Evolutionary conservation across 768 basidiomycete species (phyloP).

Genomic region (Tulasnella sp.): DNA sequence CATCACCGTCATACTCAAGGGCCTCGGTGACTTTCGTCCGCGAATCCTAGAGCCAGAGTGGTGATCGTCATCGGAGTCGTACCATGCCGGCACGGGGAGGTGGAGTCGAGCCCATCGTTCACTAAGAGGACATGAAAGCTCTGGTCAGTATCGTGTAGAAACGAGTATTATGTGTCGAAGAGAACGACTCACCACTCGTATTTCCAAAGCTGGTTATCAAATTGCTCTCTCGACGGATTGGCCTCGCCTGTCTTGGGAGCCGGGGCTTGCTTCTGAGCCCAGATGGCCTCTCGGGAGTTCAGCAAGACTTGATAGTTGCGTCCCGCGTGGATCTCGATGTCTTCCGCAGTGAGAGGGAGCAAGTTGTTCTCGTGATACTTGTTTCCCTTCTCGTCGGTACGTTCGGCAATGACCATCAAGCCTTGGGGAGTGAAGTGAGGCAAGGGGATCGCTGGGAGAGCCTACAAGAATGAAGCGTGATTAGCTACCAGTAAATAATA

Average conservation of each 20-base stretch:
- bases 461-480: background rate
- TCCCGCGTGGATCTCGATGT: conserved; percentile 18
- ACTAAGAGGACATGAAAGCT: background rate
- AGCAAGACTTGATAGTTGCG: conserved; percentile 23
- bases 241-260: background rate
- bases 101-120: conserved; percentile 18
- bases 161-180: background rate
- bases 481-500: background rate
- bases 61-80: conserved; percentile 17
- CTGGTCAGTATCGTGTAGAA: background rate
- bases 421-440: conserved; percentile 15
- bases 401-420: conserved; percentile 19
- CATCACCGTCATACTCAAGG: background rate
- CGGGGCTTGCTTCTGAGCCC: background rate
- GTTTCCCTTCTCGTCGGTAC: background rate
- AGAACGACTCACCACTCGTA: conserved; percentile 22
- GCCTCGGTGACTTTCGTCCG: background rate
- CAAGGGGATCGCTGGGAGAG: background rate
- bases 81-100: conserved; percentile 14
- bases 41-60: background rate
- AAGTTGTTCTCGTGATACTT: conserved; percentile 16
- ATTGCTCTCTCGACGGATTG: background rate
- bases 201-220: conserved; percentile 20
- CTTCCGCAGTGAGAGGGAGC: conserved; percentile 19
- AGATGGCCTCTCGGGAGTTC: conserved; percentile 17